A percentile compares a stretch with the other conserved stretches of the same genome.
These are phyloP conservation scores for Bjerkandera adusta DNA, from an alignment of 1,284 basidiomycete genomes.

Conservation along the genomic window DNA sequence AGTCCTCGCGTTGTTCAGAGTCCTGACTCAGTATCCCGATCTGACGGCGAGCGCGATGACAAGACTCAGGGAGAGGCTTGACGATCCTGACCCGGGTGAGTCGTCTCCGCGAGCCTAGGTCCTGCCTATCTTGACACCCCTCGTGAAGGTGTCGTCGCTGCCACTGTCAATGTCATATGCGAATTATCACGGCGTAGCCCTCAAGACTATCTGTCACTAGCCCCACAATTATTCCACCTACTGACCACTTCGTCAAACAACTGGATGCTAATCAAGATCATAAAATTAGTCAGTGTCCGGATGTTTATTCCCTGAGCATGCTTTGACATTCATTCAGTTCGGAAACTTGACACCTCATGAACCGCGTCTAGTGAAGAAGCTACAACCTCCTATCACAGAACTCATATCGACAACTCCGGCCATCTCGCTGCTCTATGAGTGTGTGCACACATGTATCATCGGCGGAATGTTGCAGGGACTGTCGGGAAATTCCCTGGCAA, in stretches of 20 bases:
- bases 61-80: constrained; percentile 80
- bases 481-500: constrained; percentile 80
- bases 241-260: constrained; percentile 95
- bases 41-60: constrained; percentile 63
- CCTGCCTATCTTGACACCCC: constrained; percentile 1
- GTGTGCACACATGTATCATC: constrained; percentile 96
- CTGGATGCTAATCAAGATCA: constrained; percentile 99
- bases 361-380: constrained; percentile 90
- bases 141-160: constrained; percentile 79
- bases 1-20: constrained; percentile 78
- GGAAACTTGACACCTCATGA: constrained; percentile 89
- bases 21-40: constrained; percentile 79
- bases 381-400: constrained; percentile 90
- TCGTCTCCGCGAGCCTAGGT: constrained; percentile 6
- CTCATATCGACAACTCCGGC: constrained; percentile 96
- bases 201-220: constrained; percentile 76
- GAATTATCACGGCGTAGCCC: constrained; percentile 86
- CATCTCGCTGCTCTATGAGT: constrained; percentile 96
- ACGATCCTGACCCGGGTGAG: constrained; percentile 81
- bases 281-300: constrained; percentile 76
- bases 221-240: constrained; percentile 93
- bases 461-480: constrained; percentile 91
- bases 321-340: too few species aligned
- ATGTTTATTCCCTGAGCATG: constrained; percentile 9
- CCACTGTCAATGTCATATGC: constrained; percentile 92